phyloP scores from a whole-genome alignment of 2,329 filamentous ascomycete genomes.

The Ambrosiella xylebori region DNA sequence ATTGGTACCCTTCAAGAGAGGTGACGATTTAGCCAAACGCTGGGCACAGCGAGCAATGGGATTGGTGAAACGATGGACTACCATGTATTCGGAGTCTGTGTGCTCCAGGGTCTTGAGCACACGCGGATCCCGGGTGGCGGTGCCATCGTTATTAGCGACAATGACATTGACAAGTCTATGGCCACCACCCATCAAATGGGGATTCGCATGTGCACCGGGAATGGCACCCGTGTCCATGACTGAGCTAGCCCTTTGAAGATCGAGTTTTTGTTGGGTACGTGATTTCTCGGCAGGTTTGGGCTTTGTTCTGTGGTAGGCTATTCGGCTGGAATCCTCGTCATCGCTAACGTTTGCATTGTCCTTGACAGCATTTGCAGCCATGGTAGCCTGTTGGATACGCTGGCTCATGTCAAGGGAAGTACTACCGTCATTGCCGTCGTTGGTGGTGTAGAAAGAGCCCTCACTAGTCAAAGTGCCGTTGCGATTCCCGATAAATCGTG shows the following conservation, averaged over 20 bases:
- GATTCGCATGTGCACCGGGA: constrained; percentile 14
- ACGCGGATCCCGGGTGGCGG: constrained; percentile 38
- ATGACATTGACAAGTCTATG: constrained; percentile 32
- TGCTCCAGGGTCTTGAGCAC: constrained; percentile 49
- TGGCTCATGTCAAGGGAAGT: constrained; percentile 21
- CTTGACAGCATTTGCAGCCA: neutral
- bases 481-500: constrained; percentile 38
- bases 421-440: constrained; percentile 15
- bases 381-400: constrained; percentile 16
- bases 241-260: constrained; percentile 56
- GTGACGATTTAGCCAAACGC: constrained; percentile 18
- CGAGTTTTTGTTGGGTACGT: constrained; percentile 58
- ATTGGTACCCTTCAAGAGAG: neutral
- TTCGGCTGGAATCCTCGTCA: constrained; percentile 21
- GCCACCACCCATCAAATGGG: constrained; percentile 24
- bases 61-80: constrained; percentile 55
- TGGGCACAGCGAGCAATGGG: constrained; percentile 46
- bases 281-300: constrained; percentile 37
- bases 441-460: constrained; percentile 33
- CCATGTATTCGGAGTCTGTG: constrained; percentile 56
- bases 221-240: constrained; percentile 41
- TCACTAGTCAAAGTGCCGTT: constrained; percentile 33
- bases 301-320: constrained; percentile 18
- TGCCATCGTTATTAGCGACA: constrained; percentile 36
- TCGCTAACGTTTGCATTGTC: constrained; percentile 11